A percentile compares a stretch with the other conserved stretches of the same genome.
phyloP scores from a whole-genome alignment of 2,329 filamentous ascomycete species.

The Alternaria sp. region DNA sequence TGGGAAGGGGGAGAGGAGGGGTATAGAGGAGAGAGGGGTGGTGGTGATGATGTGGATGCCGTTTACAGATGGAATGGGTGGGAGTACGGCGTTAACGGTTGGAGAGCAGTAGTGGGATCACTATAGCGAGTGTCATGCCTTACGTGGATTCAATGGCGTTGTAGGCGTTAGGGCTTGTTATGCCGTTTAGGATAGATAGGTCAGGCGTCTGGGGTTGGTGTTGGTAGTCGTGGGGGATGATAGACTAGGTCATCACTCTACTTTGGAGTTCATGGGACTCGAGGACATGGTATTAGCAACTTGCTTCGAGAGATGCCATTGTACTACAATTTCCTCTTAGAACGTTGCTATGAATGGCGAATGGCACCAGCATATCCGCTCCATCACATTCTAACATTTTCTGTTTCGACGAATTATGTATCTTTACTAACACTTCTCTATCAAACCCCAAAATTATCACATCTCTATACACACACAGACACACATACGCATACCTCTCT shows the following conservation, averaged over 20 bases:
- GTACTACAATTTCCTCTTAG: background rate
- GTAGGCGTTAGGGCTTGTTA: background rate
- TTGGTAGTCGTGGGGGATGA: background rate
- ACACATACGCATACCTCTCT: background rate
- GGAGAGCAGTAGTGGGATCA: background rate
- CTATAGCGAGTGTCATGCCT: background rate
- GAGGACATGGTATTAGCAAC: background rate
- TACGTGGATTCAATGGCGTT: background rate
- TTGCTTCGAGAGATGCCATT: fast-evolving
- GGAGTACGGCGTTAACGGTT: background rate
- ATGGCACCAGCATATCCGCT: fast-evolving
- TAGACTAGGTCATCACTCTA: background rate
- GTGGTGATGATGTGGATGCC: background rate
- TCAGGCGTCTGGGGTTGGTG: background rate
- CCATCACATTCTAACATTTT: background rate
- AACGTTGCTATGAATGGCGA: background rate
- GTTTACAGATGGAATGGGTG: too few relatives aligned
- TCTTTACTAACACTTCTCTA: fast-evolving
- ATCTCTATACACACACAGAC: background rate
- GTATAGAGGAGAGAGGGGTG: background rate
- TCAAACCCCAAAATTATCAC: fast-evolving
- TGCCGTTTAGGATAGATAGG: background rate
- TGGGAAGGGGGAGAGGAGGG: background rate
- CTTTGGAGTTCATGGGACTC: background rate
- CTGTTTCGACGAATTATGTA: background rate